Base-by-base conservation (phyloP, 768 basidiomycete genomes). In the Lactarius pseudohatsudake region DNA sequence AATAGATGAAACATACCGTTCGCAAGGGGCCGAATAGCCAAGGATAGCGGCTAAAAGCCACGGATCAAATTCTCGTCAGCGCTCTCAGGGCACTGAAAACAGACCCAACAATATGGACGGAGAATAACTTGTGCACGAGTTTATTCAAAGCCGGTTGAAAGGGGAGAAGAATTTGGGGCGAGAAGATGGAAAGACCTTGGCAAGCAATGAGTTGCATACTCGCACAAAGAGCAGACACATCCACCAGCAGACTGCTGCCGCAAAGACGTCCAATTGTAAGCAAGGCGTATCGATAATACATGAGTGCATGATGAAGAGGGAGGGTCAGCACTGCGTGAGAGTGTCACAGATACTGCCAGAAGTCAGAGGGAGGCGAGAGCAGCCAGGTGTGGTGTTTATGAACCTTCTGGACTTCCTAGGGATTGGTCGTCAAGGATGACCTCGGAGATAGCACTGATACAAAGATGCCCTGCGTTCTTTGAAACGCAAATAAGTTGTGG, bases 11-110 rank as follows among this genome's bases (percentile, higher is more conserved):
- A 67, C 75, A 62, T 78, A 88, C 90, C 79, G 81, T 81, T 72
- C 81, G 79, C 85, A 86, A 86, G 32, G 80, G 75, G 2, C 91
- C 91, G 74, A 92, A 93, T 64, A 92, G 83, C 45, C 91, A 79
- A 26, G 91, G 91, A 76, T 92, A 91, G 3, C 86, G 85, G 72
- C 91, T 92, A 70, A 41, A 38, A 50, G 57, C 54, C 62, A 53
- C 41, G 62, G 55, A 47, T 50, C 64, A 65, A 53, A 57, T 40
- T 57, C 26, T 36, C 26, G 41, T 59, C 18, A 38, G 13, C 50
- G 69, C 41, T 40, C 26, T 55, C 57, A 47, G 57, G 40, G 16
- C 22, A 57, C 45, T 26, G 45, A 41, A 43, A 64, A 62, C 68
- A 36, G 40, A 72, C 69, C 66, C 62, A 26, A 68, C 53, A 9